A percentile compares a stretch with the other conserved stretches of the same genome.
Evolutionary conservation across 495 filamentous ascomycete species (phyloP).

Genomic region (Penicillium manginii): DNA sequence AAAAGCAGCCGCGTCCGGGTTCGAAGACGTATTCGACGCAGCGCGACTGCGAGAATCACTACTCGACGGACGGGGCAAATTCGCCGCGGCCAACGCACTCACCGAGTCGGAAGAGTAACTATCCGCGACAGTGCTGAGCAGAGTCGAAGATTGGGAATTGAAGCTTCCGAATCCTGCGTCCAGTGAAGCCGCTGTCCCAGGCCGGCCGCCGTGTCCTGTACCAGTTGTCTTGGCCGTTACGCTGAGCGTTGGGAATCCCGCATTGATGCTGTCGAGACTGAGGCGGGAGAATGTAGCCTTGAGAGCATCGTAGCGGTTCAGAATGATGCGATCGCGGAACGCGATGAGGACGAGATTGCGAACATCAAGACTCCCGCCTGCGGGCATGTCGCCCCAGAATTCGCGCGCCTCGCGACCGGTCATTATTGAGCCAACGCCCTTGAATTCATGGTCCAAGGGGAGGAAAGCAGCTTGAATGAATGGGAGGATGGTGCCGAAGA

Average conservation of each 20-base stretch:
- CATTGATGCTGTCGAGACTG: slow-evolving; percentile 78
- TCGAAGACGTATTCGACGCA: slow-evolving; percentile 82
- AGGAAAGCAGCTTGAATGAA: slow-evolving; percentile 97
- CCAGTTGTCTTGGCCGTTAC: slow-evolving; percentile 53
- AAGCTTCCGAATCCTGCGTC: slow-evolving; percentile 72
- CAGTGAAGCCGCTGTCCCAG: slow-evolving; percentile 70
- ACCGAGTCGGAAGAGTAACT: slow-evolving; percentile 54
- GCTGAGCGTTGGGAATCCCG: slow-evolving; percentile 53
- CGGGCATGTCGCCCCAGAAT: slow-evolving; percentile 74
- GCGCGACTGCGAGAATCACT: slow-evolving; percentile 66
- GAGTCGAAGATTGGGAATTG: slow-evolving; percentile 73
- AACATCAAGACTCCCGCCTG: slow-evolving; percentile 72
- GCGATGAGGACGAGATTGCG: slow-evolving; percentile 85
- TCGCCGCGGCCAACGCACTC: slow-evolving; percentile 37
- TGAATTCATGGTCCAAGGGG: slow-evolving; percentile 92
- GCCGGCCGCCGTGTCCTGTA: slow-evolving; percentile 46
- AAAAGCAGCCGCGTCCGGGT: slow-evolving; percentile 52
- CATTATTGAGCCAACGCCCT: slow-evolving; percentile 79
- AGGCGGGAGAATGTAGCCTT: slow-evolving; percentile 90
- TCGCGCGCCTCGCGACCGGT: slow-evolving; percentile 74
- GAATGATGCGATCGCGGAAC: slow-evolving; percentile 85
- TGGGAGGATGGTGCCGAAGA: slow-evolving; percentile 86
- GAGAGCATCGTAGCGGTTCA: slow-evolving; percentile 82
- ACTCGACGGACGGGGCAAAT: slow-evolving; percentile 43
- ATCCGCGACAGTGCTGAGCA: slow-evolving; percentile 59